Evolutionary conservation across 73 alveolate species (phyloP).

Genomic region (Halteria grandinella): DNA sequence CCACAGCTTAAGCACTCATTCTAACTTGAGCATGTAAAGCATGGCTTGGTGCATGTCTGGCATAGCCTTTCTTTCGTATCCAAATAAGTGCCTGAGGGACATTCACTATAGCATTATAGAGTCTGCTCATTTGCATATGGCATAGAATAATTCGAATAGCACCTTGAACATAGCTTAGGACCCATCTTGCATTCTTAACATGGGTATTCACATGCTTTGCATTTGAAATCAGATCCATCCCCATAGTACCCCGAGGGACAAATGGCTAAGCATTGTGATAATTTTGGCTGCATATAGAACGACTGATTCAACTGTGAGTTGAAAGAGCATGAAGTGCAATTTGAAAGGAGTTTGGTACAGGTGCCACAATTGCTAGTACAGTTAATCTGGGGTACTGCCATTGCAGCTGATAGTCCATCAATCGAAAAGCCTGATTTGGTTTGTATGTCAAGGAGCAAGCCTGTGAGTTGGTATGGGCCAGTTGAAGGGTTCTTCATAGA

Average conservation of each 20-base stretch:
- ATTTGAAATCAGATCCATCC: background rate
- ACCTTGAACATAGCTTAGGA: slow-evolving; percentile 18
- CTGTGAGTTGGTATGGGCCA: slow-evolving; percentile 22
- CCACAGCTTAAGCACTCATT: slow-evolving; percentile 9
- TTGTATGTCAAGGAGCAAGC: background rate
- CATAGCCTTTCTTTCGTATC: slow-evolving; percentile 3
- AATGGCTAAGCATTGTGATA: background rate
- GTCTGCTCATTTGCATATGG: slow-evolving; percentile 29
- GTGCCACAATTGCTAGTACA: slow-evolving; percentile 29
- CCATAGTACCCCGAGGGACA: slow-evolving; percentile 16
- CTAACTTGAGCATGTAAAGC: slow-evolving; percentile 29
- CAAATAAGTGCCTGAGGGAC: slow-evolving; percentile 37
- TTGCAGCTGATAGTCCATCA: background rate
- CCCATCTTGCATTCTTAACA: slow-evolving; percentile 19
- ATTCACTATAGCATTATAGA: slow-evolving; percentile 3
- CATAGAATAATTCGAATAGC: slow-evolving; percentile 4
- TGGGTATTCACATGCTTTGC: slow-evolving; percentile 27
- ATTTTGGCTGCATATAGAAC: background rate
- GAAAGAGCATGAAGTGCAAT: slow-evolving; percentile 5
- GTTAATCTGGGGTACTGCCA: background rate
- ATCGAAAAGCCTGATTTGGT: background rate
- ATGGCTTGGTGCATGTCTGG: background rate
- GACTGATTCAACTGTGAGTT: background rate
- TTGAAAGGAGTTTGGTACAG: background rate
- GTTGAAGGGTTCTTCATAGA: no score